Conservation (phyloP, 2,329 filamentous ascomycete species). For the Xylariaceae sp. region DNA sequence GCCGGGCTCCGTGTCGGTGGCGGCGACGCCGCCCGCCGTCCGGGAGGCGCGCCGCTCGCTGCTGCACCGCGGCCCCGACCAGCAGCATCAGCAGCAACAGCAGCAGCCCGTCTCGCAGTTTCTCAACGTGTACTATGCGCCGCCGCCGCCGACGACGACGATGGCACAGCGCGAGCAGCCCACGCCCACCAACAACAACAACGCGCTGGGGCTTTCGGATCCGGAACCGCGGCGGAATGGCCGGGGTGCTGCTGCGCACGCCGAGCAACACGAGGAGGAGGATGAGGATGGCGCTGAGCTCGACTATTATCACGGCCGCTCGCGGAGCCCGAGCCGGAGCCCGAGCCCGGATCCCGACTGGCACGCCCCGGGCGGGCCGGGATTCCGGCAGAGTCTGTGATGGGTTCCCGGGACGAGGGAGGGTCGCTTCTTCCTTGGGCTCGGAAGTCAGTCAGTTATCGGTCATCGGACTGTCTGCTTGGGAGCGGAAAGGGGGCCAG, state of each 20-base stretch:
- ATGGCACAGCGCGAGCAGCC: background rate
- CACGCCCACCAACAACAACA: background rate
- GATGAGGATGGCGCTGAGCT: background rate
- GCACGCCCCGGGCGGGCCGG: constrained; percentile 6
- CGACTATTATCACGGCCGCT: background rate
- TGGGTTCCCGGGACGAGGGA: no score
- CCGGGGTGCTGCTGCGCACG: background rate
- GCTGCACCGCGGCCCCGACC: background rate
- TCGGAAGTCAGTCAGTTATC: no score
- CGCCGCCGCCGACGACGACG: constrained; percentile 1
- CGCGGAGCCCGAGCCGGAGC: background rate
- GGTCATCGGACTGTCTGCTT: no score
- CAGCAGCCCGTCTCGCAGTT: constrained; percentile 9
- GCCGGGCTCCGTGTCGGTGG: background rate
- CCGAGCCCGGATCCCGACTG: constrained; percentile 1
- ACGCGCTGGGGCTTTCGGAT: constrained; percentile 5
- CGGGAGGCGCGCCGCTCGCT: background rate
- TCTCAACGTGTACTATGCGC: constrained; percentile 11
- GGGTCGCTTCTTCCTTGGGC: no score
- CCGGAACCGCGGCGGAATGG: background rate
- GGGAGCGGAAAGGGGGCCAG: no score
- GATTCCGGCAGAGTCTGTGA: constrained; percentile 11
- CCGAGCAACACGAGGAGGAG: background rate
- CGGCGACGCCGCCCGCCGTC: background rate
- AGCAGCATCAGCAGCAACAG: constrained; percentile 6